Evolutionary conservation across 176 grass and related monocot genomes (phyloP), one percentile per base, ranked within the genome.

Genomic region (Raddia guianensis): DNA sequence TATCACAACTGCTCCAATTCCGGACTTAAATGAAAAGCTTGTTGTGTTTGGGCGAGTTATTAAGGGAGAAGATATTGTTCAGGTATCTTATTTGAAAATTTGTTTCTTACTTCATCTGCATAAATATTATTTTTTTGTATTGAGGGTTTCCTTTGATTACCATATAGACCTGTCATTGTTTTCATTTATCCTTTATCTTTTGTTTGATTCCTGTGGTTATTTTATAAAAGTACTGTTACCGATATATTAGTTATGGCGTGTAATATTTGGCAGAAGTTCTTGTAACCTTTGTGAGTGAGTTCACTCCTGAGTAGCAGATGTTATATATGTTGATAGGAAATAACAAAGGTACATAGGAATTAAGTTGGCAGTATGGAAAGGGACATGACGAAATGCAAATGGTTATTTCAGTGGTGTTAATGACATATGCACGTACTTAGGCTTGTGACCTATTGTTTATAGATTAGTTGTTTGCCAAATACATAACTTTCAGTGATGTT

Each of bases 1-100:
- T 81, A 99, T 99, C 64, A 99, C 96, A 0, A 99, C 92, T 16
- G 96, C 92, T 69, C 92, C 96, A 40, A 99, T 99, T 86, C 84
- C 96, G 59, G 84, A 99, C 67, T 87, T 99, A 68, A 99, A 86
- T 85, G 96, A 95, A 58, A 95, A 93, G 68, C 81, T 99, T 68
- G 65, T 91, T 87, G 75, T 99, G 58, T 95, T 99, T 86, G 96
- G 96, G 19, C 86, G 88, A 56, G 92, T 99, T 63, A 82, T 93
- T 18, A 86, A 93, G 44, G 96, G 96, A 69, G 75, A 95, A 59
- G 96, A 99, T 87, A 86, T 99, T 70, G 96, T 95, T 60, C 96
- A 99, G 96, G 96, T 98, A 90, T 50, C 87, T 9, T 58, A 72
- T 16, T 58, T 53, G 63, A 21, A 33, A 49, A 69, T 80, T 34